phyloP scores from a whole-genome alignment of 2,329 filamentous ascomycete genomes.

The Talaromyces sp. region DNA sequence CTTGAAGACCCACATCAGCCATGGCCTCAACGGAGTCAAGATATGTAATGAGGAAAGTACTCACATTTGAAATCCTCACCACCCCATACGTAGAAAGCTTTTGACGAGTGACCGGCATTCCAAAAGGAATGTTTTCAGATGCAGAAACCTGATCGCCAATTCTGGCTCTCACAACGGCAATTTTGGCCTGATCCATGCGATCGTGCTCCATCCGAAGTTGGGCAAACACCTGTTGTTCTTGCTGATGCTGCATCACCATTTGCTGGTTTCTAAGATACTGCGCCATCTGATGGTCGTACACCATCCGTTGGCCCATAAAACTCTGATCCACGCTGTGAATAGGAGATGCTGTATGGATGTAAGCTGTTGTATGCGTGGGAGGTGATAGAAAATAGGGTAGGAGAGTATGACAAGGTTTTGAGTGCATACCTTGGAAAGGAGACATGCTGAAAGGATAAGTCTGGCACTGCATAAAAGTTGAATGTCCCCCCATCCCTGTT shows the following conservation, averaged over 20 bases:
- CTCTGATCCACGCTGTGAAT: neutral
- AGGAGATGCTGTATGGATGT: neutral
- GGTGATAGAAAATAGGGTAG: neutral
- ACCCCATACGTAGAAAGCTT: constrained; percentile 20
- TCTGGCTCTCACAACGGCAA: neutral
- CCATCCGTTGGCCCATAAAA: neutral
- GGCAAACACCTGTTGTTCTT: neutral
- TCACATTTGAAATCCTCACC: constrained; percentile 33
- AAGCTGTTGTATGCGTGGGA: neutral
- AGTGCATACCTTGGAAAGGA: constrained; percentile 2
- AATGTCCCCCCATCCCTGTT: neutral
- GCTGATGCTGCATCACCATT: constrained; percentile 2
- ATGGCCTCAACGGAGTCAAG: neutral
- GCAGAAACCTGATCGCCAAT: neutral
- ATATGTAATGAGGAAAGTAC: constrained; percentile 9
- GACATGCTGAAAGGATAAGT: neutral
- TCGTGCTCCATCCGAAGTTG: constrained; percentile 8
- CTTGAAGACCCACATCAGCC: constrained; percentile 19
- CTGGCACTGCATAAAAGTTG: neutral
- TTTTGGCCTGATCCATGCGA: neutral
- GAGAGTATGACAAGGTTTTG: neutral
- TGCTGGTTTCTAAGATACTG: constrained; percentile 3
- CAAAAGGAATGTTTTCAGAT: constrained; percentile 8
- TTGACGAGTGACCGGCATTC: neutral
- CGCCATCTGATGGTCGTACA: constrained; percentile 5